Evolutionary conservation across 2,329 filamentous ascomycete species (phyloP), one percentile per base, ranked within the genome.

Genomic region (Fusarium decemcellulare): DNA sequence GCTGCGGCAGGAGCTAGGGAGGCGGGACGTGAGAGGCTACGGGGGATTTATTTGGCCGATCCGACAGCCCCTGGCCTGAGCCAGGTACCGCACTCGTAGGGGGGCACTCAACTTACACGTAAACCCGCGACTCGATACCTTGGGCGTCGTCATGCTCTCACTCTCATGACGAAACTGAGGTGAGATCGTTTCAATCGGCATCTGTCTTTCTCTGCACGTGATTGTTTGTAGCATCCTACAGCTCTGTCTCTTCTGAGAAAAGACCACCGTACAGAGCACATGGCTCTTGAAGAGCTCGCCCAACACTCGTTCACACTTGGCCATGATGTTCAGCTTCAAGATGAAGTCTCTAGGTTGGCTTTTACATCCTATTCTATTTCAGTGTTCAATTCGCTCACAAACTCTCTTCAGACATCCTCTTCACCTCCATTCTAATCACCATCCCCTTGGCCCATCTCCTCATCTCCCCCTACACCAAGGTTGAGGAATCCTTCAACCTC

Each of bases 401-500:
- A 71, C 32, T 1, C 18, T 9, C 37, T 3, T 11, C 51, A 79
- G 77, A 80, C 53, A 14, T 67, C 15, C 36, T 69, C 40, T 62
- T 77, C 47, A 65, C 70, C 32, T 56, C 68, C 27, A 68, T 80
- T 46, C 76, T 82, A 63, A 75, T 90, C 68, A 80, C 90, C 52
- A 83, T 94, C 61, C 92, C 93, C 2, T 78, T 85, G 3, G 59
- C 92, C 58, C 93, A 97, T 79, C 88, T 97, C 59, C 76, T 90
- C 65, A 78, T 90, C 27, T 90, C 95, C 11, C 96, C 96, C 1
- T 95, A 97, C 83, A 98, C 95, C 61, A 99, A 99, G 80, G 96
- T 99, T 63, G 96, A 99, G 80, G 96, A 99, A 81, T 98, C 95
- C 1, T 98, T 99, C 87, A 97, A 97, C 79, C 90, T 98, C 62